Evolutionary conservation across 352 stramenopile species (phyloP).

Genomic region (Globisporangium recalcitrans): DNA sequence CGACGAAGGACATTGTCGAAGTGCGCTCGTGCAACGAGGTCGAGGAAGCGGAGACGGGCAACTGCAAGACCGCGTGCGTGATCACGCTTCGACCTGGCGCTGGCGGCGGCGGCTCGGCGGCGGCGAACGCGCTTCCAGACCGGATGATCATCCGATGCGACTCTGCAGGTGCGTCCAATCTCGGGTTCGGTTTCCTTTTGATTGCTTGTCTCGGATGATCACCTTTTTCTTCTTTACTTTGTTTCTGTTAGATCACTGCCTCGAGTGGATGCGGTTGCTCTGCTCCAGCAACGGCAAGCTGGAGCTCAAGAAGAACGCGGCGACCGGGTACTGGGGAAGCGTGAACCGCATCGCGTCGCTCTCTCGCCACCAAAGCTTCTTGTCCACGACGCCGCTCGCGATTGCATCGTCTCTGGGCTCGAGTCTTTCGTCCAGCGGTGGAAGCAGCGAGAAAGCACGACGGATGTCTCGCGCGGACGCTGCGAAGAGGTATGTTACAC

Average conservation of each 20-base stretch:
- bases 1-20: slow-evolving; percentile 74
- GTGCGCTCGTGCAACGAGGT: slow-evolving; percentile 75
- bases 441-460: slow-evolving; percentile 35
- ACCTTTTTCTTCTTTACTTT: background rate
- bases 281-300: slow-evolving; percentile 83
- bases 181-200: background rate
- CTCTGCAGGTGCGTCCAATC: slow-evolving; percentile 51
- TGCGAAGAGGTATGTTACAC: slow-evolving; percentile 56
- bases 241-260: slow-evolving; percentile 56
- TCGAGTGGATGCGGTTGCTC: slow-evolving; percentile 85
- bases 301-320: slow-evolving; percentile 86
- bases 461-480: slow-evolving; percentile 73
- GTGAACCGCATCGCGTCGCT: slow-evolving; percentile 83
- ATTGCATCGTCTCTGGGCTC: slow-evolving; percentile 29
- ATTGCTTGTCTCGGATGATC: background rate
- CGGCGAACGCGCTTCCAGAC: slow-evolving; percentile 25
- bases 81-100: slow-evolving; percentile 35
- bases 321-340: slow-evolving; percentile 78
- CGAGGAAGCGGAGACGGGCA: slow-evolving; percentile 55
- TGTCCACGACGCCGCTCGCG: slow-evolving; percentile 50
- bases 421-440: slow-evolving; percentile 5
- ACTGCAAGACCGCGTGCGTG: slow-evolving; percentile 52
- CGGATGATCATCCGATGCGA: slow-evolving; percentile 78
- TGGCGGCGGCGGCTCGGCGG: slow-evolving; percentile 9
- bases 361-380: slow-evolving; percentile 81